Evolutionary conservation across 495 filamentous ascomycete species (phyloP), one percentile per base, ranked within the genome.

Genomic region (Paragyromitra xinjiangensis): DNA sequence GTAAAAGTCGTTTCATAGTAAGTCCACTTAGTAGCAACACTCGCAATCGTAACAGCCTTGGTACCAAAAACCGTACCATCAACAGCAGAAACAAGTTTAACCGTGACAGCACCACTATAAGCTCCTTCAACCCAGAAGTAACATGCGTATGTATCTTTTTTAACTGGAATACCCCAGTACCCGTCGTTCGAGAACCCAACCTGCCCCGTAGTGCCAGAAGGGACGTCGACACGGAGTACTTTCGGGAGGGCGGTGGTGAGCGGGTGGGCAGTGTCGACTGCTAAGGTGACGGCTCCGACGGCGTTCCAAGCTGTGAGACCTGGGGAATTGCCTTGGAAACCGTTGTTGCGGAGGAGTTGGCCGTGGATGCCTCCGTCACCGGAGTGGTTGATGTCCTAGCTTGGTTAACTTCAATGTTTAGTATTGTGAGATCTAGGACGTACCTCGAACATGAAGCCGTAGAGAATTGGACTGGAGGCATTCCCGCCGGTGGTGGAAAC

Each of bases 311-410:
- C 83, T 0, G 84, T 85, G 24, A 87, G 80, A 0, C 77, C 83
- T 1, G 84, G 81, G 2, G 75, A 85, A 6, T 81, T 67, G 12
- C 88, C 88, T 80, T 91, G 89, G 69, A 91, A 91, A 6, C 86
- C 89, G 59, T 88, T 87, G 77, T 90, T 90, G 40, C 85, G 84
- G 14, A 90, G 85, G 4, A 90, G 78, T 70, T 90, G 87, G 7
- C 86, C 88, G 70, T 91, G 88, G 14, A 90, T 87, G 1, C 89
- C 89, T 4, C 89, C 89, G 78, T 90, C 89, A 1, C 88, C 87
- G 16, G 71, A 77, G 64, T 71, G 67, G 2, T 22, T 34, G 9
- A 64, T 62, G 4, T 82, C 62, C 63, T 74, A 8, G 9, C 14
- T 11, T 6, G 24, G 3, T 82, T 45, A 55, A 9, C 68, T 48